Evolutionary conservation across 768 basidiomycete species (phyloP), one percentile per base, ranked within the genome.

Genomic region (Tulasnella sp.): DNA sequence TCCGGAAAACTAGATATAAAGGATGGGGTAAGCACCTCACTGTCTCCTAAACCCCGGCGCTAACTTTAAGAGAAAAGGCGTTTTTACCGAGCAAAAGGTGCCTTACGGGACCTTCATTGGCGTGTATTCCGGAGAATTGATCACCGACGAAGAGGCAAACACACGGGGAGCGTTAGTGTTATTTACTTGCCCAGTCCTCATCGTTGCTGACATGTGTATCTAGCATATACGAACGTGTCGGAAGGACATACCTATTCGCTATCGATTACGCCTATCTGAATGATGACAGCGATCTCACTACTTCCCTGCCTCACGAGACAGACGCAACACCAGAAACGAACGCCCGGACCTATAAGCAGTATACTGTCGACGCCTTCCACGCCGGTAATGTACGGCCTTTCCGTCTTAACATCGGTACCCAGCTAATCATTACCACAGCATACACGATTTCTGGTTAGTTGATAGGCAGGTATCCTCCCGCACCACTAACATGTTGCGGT

Each of bases 331-430:
- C n/a, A 45, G 19, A 45, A 2, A 45, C 23, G 4, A 25, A 42
- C 12, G 25, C 19, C 7, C 62, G 23, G 29, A n/a, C 8, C 11
- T 32, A 21, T 39, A 63, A 27, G 66, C 62, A 76, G 37, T 87
- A 81, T 61, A 73, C 74, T 12, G 81, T 93, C 2, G 91, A 94
- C 69, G 91, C 91, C 3, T 94, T 84, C 66, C 89, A 93, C 68
- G 82, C 78, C 17, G 86, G 86, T 9, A 89, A 89, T 68, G 86
- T 89, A 66, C 66, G 83, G 74, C 32, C 6, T 32, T 2, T 17
- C 43, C 34, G 59, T 27, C 35, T 43, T 35, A 49, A 55, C 32
- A 17, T 6, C 17, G 59, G 32, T 49, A 6, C 53, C 17, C 34
- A 50, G 36, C 42, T 57, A 57, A 59, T 43, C 49, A 23, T 40